phyloP scores from a whole-genome alignment of 371 early-diverging fungal species.

The Lichtheimia ornata region DNA sequence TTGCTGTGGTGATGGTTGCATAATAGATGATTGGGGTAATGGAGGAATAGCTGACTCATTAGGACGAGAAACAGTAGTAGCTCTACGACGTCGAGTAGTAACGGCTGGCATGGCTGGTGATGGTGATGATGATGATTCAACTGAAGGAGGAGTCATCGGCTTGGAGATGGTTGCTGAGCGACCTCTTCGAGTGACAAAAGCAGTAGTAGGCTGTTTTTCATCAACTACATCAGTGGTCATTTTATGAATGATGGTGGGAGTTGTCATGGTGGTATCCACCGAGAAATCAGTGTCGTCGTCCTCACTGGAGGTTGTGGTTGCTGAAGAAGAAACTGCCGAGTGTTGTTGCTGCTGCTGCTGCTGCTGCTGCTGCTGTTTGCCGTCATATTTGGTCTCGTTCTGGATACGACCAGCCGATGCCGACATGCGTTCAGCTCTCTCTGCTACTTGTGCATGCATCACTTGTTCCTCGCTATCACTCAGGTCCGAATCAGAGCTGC shows the following conservation, averaged over 20 bases:
- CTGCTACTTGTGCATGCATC: conserved; percentile 1
- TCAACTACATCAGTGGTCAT: background rate
- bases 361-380: background rate
- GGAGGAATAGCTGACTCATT: background rate
- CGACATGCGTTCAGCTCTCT: background rate
- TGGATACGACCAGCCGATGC: background rate
- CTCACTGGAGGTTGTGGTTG: conserved; percentile 12
- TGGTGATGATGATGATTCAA: background rate
- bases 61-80: conserved; percentile 19
- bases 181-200: background rate
- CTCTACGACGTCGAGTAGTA: conserved; percentile 13
- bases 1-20: background rate
- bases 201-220: background rate
- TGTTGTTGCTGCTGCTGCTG: background rate
- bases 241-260: conserved; percentile 14
- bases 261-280: conserved; percentile 34
- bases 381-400: background rate
- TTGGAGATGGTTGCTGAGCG: conserved; percentile 8
- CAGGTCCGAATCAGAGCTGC: conserved; percentile 28
- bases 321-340: conserved; percentile 3
- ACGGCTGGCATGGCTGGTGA: background rate
- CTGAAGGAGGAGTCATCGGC: background rate
- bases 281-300: conserved; percentile 24
- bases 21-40: no score
- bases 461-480: conserved; percentile 1